Base-by-base conservation (phyloP, 2,329 filamentous ascomycete genomes). In the Epichloe sibirici region DNA sequence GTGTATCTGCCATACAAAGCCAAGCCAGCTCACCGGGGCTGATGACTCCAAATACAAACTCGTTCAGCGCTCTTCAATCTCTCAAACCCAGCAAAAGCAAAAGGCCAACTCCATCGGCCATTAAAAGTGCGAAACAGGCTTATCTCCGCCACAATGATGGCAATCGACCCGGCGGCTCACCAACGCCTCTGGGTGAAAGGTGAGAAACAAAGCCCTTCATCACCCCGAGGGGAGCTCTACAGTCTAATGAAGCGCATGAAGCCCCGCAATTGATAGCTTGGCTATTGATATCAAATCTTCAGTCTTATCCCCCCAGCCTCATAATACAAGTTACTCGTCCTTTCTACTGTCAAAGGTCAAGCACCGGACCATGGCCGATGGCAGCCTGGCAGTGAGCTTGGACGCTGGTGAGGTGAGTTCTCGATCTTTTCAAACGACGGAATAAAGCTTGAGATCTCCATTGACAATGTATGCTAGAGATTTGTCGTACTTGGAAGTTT, bases 401-500 rank as follows among this genome's bases (percentile, higher is more conserved):
- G 61, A 66, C 3, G 71, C 74, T n/a, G 73, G 72, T 51, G 77
- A 81, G 67, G 78, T 77, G 21, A 15, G 43, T 2, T 15, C 59
- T 66, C 44, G 7, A 67, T 54, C 13, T 21, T 38, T n/a, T 12
- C 35, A 23, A 15, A 11, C 23, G 11, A 21, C 7, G n/a, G 1
- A 34, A 17, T 25, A 13, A 37, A 61, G 66, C 40, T 66, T 54
- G 21, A 3, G 28, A 1, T 31, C 28, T 31, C 7, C 39, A 13
- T 45, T 48, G 46, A 48, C 34, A 17, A n/a, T 28, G 13, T 21
- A n/a, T 7, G 6, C 1, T 49, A 84, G 80, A 76, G 81, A 15
- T 69, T 86, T 42, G 71, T 82, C 4, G 67, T 85, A 8, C 69
- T 88, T 11, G 88, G 88, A 1, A 82, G 79, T 60, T 93, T 82